Percentiles rank a stretch among this genome's conserved stretches.
phyloP scores from a whole-genome alignment of 371 early-diverging fungal species.

The Circinella minor region DNA sequence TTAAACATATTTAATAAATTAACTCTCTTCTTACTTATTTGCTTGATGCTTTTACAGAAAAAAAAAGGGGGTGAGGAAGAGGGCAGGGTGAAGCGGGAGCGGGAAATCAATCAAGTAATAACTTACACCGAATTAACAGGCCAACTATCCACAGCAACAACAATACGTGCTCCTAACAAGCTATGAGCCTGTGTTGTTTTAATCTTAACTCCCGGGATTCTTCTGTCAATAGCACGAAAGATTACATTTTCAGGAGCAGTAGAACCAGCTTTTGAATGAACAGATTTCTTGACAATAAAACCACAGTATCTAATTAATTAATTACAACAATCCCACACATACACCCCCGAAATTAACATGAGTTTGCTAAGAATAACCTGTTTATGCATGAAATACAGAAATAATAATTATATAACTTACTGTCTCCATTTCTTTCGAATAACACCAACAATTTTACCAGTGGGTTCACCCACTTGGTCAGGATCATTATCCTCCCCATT shows the following conservation, averaged over 20 bases:
- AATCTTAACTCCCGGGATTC: conserved; percentile 91
- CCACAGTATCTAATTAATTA: conserved; percentile 72
- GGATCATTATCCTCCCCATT: conserved; percentile 17
- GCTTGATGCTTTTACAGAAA: too few species aligned
- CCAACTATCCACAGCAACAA: conserved; percentile 94
- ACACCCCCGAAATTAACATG: too few species aligned
- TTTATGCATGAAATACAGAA: neutral
- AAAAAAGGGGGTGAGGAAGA: too few species aligned
- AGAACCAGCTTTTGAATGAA: conserved; percentile 56
- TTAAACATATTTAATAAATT: neutral
- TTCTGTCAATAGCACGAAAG: conserved; percentile 89
- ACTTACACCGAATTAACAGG: conserved; percentile 69
- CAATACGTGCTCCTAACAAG: conserved; percentile 81
- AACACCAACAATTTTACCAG: conserved; percentile 90
- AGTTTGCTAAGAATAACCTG: too few species aligned
- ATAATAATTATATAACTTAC: conserved; percentile 30
- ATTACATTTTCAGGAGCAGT: conserved; percentile 60
- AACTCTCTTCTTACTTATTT: too few species aligned
- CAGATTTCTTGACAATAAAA: conserved; percentile 81
- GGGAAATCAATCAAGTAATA: neutral
- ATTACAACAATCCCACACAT: neutral
- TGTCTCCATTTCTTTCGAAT: conserved; percentile 95
- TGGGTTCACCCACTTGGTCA: conserved; percentile 59
- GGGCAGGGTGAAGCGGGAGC: too few species aligned
- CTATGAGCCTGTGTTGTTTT: conserved; percentile 85